These are phyloP conservation scores for Amauroascus niger DNA, from an alignment of 2,329 filamentous ascomycete genomes.

Conservation along the genomic window DNA sequence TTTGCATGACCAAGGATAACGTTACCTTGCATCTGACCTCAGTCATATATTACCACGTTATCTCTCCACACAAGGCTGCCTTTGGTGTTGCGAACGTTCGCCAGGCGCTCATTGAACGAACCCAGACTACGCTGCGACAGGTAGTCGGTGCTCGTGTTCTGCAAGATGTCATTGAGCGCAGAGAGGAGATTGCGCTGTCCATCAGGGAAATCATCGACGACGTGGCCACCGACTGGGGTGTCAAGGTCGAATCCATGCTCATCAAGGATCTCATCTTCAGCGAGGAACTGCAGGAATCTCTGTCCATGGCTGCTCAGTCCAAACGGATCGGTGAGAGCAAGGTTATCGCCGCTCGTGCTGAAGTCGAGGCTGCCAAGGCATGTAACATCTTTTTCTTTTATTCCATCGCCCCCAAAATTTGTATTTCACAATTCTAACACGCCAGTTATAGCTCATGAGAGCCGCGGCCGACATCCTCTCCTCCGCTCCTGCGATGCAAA, in stretches of 20 bases:
- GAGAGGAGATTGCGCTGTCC: slow-evolving; percentile 89
- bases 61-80: slow-evolving; percentile 87
- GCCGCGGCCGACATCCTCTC: slow-evolving; percentile 87
- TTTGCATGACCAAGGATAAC: slow-evolving; percentile 99
- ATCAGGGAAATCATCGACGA: slow-evolving; percentile 98
- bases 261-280: slow-evolving; percentile 99
- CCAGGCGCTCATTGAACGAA: slow-evolving; percentile 94
- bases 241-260: slow-evolving; percentile 94
- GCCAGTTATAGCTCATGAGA: slow-evolving; percentile 29
- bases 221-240: slow-evolving; percentile 87
- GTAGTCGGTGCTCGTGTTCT: slow-evolving; percentile 91
- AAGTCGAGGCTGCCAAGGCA: slow-evolving; percentile 91
- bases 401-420: not conserved
- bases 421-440: not conserved
- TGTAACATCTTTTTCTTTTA: slow-evolving; percentile 42
- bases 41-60: slow-evolving; percentile 98
- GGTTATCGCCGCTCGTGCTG: slow-evolving; percentile 92
- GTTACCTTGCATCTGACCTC: slow-evolving; percentile 87
- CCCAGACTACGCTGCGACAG: slow-evolving; percentile 92
- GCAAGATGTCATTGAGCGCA: slow-evolving; percentile 96
- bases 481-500: slow-evolving; percentile 93
- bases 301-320: slow-evolving; percentile 96
- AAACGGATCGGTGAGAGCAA: slow-evolving; percentile 98
- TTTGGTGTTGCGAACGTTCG: slow-evolving; percentile 93
- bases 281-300: slow-evolving; percentile 85